These are phyloP conservation scores for Dioscorea cayenensis DNA, from an alignment of 116 monocot species.

Conservation along the genomic window DNA sequence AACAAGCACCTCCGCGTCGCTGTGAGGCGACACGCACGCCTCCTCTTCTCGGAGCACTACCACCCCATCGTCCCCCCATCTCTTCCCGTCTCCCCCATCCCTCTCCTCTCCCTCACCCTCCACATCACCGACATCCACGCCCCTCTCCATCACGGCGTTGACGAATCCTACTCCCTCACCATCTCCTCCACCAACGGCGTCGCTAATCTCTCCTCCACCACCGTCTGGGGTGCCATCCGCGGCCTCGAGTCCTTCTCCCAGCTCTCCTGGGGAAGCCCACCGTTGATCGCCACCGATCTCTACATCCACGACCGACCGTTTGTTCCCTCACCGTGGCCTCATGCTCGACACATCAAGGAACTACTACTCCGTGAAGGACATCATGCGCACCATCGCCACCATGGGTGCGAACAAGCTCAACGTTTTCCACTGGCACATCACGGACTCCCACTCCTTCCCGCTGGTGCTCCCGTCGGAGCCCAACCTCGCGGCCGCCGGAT, in stretches of 20 bases:
- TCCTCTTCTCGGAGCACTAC: slow-evolving; percentile 42
- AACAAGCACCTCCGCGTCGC: slow-evolving; percentile 29
- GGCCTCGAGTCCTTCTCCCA: slow-evolving; percentile 88
- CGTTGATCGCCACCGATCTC: slow-evolving; percentile 33
- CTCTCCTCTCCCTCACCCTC: slow-evolving; percentile 20
- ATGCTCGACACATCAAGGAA: slow-evolving; percentile 78
- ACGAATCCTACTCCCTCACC: slow-evolving; percentile 66
- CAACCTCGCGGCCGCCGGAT: slow-evolving; percentile 49
- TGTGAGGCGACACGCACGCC: slow-evolving; percentile 31
- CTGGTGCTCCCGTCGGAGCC: slow-evolving; percentile 62
- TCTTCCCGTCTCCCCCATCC: slow-evolving; percentile 9
- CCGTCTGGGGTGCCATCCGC: slow-evolving; percentile 79
- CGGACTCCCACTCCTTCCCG: slow-evolving; percentile 87
- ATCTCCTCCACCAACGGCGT: background rate
- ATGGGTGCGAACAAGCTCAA: slow-evolving; percentile 81
- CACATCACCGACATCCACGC: slow-evolving; percentile 30
- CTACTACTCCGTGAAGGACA: slow-evolving; percentile 50
- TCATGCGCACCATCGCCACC: slow-evolving; percentile 57
- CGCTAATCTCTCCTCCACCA: slow-evolving; percentile 43
- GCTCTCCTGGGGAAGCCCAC: slow-evolving; percentile 39
- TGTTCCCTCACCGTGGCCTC: slow-evolving; percentile 73
- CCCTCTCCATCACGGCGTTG: slow-evolving; percentile 47
- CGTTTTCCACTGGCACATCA: slow-evolving; percentile 92
- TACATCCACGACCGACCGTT: slow-evolving; percentile 43
- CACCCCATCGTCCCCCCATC: slow-evolving; percentile 31